phyloP scores from a whole-genome alignment of 805 yeast genomes.

The Lipomyces lipofer region DNA sequence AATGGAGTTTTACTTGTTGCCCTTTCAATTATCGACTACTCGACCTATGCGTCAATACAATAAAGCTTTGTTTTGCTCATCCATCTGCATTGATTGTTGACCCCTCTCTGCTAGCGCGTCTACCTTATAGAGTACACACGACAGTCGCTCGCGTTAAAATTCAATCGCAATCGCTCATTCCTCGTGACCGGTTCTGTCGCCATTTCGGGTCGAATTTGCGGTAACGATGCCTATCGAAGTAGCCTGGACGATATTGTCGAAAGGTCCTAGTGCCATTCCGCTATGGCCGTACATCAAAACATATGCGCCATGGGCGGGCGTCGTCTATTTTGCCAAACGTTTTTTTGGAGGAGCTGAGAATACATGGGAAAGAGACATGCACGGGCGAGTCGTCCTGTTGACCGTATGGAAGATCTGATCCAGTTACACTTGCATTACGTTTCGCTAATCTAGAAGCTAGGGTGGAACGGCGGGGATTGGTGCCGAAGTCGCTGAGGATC shows the following conservation, averaged over 20 bases:
- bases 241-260: slow-evolving; percentile 62
- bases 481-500: slow-evolving; percentile 65
- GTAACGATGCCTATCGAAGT: slow-evolving; percentile 81
- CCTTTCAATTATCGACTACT: too few species aligned
- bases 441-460: slow-evolving; percentile 48
- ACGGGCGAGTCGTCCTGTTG: slow-evolving; percentile 68
- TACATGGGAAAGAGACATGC: slow-evolving; percentile 90
- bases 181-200: too few species aligned
- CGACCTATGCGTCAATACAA: too few species aligned
- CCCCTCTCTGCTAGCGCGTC: too few species aligned
- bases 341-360: slow-evolving; percentile 78
- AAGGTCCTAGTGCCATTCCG: slow-evolving; percentile 77
- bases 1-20: too few species aligned
- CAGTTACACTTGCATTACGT: not conserved
- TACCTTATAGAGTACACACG: too few species aligned
- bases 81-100: too few species aligned
- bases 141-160: too few species aligned
- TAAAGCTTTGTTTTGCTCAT: too few species aligned
- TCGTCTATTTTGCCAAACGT: slow-evolving; percentile 56
- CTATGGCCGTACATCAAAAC: slow-evolving; percentile 61
- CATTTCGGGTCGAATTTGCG: not conserved
- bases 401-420: too few species aligned
- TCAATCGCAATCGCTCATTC: too few species aligned
- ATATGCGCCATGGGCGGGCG: slow-evolving; percentile 57
- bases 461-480: slow-evolving; percentile 98